Percentiles rank a stretch among this genome's conserved stretches.
phyloP scores from a whole-genome alignment of 2,329 filamentous ascomycete genomes.

The Apiospora marii region DNA sequence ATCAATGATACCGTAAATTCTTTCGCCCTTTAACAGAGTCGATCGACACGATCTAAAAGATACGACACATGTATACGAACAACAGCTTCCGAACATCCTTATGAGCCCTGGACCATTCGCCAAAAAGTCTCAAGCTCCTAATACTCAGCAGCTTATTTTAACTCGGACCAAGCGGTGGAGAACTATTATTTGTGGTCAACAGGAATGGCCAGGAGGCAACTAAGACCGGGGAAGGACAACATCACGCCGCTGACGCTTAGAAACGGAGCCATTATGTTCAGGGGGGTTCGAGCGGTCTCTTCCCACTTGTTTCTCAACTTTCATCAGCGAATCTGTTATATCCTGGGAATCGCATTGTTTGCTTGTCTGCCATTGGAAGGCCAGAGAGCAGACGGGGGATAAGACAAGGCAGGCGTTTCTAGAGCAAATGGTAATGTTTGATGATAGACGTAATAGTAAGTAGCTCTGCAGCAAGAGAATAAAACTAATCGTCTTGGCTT shows the following conservation, averaged over 20 bases:
- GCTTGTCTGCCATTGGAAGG: neutral
- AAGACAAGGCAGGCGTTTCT: conserved; percentile 19
- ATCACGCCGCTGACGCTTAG: neutral
- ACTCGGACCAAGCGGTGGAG: neutral
- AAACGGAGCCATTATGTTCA: neutral
- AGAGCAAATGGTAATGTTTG: conserved; percentile 25
- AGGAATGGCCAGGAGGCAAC: neutral
- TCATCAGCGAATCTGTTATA: conserved; percentile 3
- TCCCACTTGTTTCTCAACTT: neutral
- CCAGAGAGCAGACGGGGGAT: neutral
- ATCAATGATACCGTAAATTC: neutral
- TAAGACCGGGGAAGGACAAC: neutral
- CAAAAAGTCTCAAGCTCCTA: neutral
- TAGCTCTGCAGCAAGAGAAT: conserved; percentile 20
- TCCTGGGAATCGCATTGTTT: conserved; percentile 8
- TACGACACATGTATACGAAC: neutral
- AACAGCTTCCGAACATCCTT: neutral
- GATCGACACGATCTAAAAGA: neutral
- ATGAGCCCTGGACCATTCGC: neutral
- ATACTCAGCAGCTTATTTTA: neutral
- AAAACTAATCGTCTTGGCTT: conserved; percentile 20
- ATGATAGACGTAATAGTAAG: conserved; percentile 23
- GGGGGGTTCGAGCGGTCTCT: neutral
- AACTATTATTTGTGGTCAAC: neutral
- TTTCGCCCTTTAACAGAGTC: neutral